Percentiles rank a stretch among this genome's conserved stretches.
Conservation (phyloP, 2,329 filamentous ascomycete genomes). For the Furcasterigmium furcatum region DNA sequence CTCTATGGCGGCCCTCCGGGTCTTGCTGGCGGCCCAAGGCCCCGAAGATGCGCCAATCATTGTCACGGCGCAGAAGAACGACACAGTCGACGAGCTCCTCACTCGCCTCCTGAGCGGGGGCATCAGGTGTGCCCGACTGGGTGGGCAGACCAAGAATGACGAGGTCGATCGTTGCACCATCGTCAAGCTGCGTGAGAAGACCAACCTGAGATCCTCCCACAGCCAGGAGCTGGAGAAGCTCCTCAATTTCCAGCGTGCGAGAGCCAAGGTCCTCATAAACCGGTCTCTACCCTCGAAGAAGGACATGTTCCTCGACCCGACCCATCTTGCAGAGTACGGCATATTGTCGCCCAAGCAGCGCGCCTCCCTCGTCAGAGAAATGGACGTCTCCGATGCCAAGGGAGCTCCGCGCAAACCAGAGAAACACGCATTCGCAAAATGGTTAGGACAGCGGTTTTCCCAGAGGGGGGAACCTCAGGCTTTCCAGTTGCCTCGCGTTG, state of each 20-base stretch:
- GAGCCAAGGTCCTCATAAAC: constrained; percentile 1
- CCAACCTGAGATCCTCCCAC: not conserved
- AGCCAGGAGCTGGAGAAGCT: constrained; percentile 1
- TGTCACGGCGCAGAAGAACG: constrained; percentile 84
- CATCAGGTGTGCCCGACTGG: constrained; percentile 59
- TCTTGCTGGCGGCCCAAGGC: constrained; percentile 58
- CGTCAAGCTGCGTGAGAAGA: constrained; percentile 51
- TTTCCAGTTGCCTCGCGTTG: not conserved
- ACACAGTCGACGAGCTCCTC: constrained; percentile 82
- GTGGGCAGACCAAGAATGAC: constrained; percentile 64
- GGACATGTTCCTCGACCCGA: constrained; percentile 2
- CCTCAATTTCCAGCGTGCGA: constrained; percentile 2
- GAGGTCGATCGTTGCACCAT: constrained; percentile 65
- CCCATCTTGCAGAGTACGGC: constrained; percentile 2
- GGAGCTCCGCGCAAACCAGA: not conserved
- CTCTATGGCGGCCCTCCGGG: constrained; percentile 67
- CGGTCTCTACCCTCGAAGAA: constrained; percentile 2
- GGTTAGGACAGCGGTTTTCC: not conserved
- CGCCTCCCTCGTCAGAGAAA: constrained; percentile 4
- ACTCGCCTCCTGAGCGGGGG: constrained; percentile 48
- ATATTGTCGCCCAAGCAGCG: constrained; percentile 5
- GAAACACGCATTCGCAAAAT: not conserved
- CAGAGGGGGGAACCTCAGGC: not conserved
- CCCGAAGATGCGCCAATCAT: constrained; percentile 65
- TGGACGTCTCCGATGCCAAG: not conserved